Conservation (phyloP, 169 alveolate genomes). For the Perkinsus chesapeaki region DNA sequence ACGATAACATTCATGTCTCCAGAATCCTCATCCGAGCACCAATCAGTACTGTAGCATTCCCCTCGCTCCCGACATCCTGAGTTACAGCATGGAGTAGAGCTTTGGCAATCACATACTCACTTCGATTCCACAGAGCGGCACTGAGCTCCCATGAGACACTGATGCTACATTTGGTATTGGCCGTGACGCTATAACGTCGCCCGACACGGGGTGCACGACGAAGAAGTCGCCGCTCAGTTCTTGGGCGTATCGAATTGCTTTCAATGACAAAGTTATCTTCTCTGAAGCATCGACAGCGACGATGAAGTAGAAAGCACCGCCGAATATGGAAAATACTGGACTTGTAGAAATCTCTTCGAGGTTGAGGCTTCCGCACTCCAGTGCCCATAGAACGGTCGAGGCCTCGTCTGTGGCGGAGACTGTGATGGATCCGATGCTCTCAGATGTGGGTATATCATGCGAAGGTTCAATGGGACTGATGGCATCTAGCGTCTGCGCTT, state of each 20-base stretch:
- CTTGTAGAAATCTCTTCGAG: not conserved
- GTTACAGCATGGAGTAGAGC: no score
- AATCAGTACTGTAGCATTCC: no score
- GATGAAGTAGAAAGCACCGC: not conserved
- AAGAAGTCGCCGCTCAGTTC: not conserved
- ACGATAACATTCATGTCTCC: no score
- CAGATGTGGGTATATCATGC: not conserved
- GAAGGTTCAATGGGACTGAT: not conserved
- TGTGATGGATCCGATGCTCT: not conserved
- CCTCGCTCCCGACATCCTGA: no score
- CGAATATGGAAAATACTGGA: not conserved
- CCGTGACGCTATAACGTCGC: not conserved
- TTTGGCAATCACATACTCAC: no score
- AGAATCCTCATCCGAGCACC: no score
- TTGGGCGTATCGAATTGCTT: not conserved
- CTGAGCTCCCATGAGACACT: no score
- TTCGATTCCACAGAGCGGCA: no score
- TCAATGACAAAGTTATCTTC: not conserved
- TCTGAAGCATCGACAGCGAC: not conserved
- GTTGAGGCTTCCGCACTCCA: not conserved
- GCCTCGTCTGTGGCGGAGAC: not conserved
- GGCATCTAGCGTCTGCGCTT: not conserved
- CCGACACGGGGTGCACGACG: not conserved
- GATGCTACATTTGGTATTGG: no score
- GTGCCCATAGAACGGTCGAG: not conserved